Evolutionary conservation across 2,329 filamentous ascomycete species (phyloP).

Genomic region (Aspergillus sp.): DNA sequence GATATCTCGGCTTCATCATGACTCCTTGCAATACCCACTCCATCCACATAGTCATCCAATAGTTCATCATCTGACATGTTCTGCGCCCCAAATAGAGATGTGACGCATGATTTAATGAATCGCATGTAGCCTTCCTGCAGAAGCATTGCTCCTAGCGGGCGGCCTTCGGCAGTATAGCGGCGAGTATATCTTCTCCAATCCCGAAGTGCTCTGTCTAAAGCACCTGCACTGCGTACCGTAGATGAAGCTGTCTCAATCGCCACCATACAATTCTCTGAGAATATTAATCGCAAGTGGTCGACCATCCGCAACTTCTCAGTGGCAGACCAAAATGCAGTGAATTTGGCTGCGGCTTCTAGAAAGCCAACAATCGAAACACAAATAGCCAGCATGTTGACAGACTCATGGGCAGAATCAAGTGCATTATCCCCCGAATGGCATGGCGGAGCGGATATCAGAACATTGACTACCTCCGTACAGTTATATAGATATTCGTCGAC

Average conservation of each 20-base stretch:
- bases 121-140: slow-evolving; percentile 86
- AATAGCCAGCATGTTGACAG: slow-evolving; percentile 70
- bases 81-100: slow-evolving; percentile 66
- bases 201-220: slow-evolving; percentile 63
- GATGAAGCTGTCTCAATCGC: slow-evolving; percentile 88
- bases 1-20: slow-evolving; percentile 38
- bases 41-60: slow-evolving; percentile 70
- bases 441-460: slow-evolving; percentile 55
- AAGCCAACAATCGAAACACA: slow-evolving; percentile 88
- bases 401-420: slow-evolving; percentile 52
- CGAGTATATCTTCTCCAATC: slow-evolving; percentile 88
- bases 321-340: slow-evolving; percentile 77
- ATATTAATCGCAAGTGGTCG: slow-evolving; percentile 66
- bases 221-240: slow-evolving; percentile 77
- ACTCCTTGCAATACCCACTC: slow-evolving; percentile 49
- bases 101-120: slow-evolving; percentile 75
- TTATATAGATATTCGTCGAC: slow-evolving; percentile 72
- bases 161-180: slow-evolving; percentile 75
- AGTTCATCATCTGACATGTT: slow-evolving; percentile 63
- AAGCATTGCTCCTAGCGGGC: slow-evolving; percentile 87
- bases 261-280: slow-evolving; percentile 83
- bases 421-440: slow-evolving; percentile 55
- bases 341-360: slow-evolving; percentile 74
- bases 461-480: slow-evolving; percentile 63
- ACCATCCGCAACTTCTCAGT: slow-evolving; percentile 73